Evolutionary conservation across 345 rosid species (phyloP).

Genomic region (Citrus hindsii): DNA sequence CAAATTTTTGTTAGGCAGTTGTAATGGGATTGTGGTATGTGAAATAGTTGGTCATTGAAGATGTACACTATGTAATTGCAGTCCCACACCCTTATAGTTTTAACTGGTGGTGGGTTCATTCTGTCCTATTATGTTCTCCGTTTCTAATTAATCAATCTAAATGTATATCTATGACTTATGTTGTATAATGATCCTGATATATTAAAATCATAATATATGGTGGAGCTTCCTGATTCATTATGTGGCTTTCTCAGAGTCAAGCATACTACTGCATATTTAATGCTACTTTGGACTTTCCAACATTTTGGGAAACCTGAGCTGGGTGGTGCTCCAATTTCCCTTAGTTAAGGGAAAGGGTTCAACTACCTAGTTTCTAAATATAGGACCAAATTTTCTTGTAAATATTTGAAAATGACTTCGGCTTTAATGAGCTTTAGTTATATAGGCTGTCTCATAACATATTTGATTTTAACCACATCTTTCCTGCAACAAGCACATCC

Average conservation of each 20-base stretch:
- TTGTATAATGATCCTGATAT: neutral
- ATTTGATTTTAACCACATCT: no score
- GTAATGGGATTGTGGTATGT: slow-evolving; percentile 9
- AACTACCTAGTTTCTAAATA: no score
- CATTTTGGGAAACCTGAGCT: no score
- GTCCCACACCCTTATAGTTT: neutral
- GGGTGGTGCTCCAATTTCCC: no score
- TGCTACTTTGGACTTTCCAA: no score
- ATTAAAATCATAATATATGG: neutral
- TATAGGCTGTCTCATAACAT: no score
- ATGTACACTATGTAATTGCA: slow-evolving; percentile 15
- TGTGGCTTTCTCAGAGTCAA: neutral
- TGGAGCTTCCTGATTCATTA: neutral
- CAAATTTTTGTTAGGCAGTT: slow-evolving; percentile 14
- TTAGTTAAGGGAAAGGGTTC: no score
- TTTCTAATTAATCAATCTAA: neutral
- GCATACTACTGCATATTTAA: neutral
- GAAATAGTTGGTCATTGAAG: slow-evolving; percentile 9
- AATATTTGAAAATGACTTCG: no score
- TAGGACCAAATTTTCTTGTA: no score
- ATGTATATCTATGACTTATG: neutral
- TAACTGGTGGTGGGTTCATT: neutral
- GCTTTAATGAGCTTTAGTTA: no score
- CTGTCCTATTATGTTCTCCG: neutral
- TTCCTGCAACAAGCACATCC: no score